Evolutionary conservation across 768 basidiomycete genomes (phyloP), one percentile per base, ranked within the genome.

Genomic region (Hericium erinaceus): DNA sequence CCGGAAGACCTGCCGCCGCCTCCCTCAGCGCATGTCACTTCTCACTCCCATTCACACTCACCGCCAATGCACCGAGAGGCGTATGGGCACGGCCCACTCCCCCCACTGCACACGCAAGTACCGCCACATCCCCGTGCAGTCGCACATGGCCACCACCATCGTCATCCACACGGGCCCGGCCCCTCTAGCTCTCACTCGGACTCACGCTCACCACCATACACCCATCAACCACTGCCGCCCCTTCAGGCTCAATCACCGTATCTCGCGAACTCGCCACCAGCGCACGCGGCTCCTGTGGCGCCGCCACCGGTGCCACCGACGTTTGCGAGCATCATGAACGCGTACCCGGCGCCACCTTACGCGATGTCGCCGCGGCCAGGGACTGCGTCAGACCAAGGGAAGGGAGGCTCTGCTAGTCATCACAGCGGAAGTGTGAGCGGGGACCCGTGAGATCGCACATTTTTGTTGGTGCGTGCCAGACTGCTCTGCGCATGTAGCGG

Each of bases 301-400:
- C 63, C 70, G 22, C 69, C 67, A 20, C 62, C 73, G 0, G 71
- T 79, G 9, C 77, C 81, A 2, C 72, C 82, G 26, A 78, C 83
- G 55, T 80, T 86, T 66, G 86, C 83, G 38, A 82, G 78, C 58
- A 84, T 87, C 61, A 82, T 87, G 83, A 80, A 83, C 62, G 83
- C 84, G n/a, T 85, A 84, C 66, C 76, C 82, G 9, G 67, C 72
- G 1, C 67, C 69, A 33, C 66, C 70, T 12, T 60, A 55, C 39
- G 60, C 63, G 16, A 60, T 66, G 11, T 64, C 66, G 15, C 60
- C 68, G 7, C 64, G 64, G 33, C 67, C 67, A 15, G 68, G 66
- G 52, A 64, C 69, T 8, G 64, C 61, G 7, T 66, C 68, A 33
- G 65, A 69, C 53, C 70, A 70, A 2, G 59, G 62, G 38, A 61